Conservation (phyloP, 345 rosid species). For the Triadica sebifera region DNA sequence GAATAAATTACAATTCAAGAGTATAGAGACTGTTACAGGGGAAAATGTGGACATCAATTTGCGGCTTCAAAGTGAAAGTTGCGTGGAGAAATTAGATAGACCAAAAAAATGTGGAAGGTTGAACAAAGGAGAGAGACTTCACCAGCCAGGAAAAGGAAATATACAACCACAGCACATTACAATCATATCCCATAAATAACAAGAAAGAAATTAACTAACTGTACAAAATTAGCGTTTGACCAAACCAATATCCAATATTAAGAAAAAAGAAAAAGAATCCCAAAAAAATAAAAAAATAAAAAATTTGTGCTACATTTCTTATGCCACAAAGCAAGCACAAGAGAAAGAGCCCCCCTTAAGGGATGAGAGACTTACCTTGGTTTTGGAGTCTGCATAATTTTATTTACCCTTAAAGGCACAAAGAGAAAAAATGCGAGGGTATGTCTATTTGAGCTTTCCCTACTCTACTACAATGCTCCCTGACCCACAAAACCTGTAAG, state of each 20-base stretch:
- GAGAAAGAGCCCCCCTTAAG: slow-evolving; percentile 10
- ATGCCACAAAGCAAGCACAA: slow-evolving; percentile 5
- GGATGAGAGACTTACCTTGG: slow-evolving; percentile 56
- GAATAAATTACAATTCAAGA: background rate
- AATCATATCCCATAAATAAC: slow-evolving; percentile 17
- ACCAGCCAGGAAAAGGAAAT: slow-evolving; percentile 1
- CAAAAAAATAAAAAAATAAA: background rate
- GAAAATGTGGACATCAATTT: background rate
- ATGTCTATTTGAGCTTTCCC: slow-evolving; percentile 25
- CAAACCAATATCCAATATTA: slow-evolving; percentile 17
- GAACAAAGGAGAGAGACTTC: background rate
- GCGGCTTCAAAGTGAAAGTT: slow-evolving; percentile 10
- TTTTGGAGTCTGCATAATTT: slow-evolving; percentile 87
- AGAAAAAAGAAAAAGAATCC: slow-evolving; percentile 16
- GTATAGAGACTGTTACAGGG: slow-evolving; percentile 2
- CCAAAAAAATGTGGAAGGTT: background rate
- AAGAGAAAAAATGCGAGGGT: slow-evolving; percentile 17
- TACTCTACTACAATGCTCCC: slow-evolving; percentile 48
- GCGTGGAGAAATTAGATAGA: background rate
- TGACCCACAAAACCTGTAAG: slow-evolving; percentile 54
- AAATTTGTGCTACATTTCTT: no score
- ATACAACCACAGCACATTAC: background rate
- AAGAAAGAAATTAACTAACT: slow-evolving; percentile 13
- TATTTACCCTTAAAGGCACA: slow-evolving; percentile 20
- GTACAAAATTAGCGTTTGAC: slow-evolving; percentile 12